phyloP scores from a whole-genome alignment of 805 yeast genomes.

The Blastobotrys attinorum region DNA sequence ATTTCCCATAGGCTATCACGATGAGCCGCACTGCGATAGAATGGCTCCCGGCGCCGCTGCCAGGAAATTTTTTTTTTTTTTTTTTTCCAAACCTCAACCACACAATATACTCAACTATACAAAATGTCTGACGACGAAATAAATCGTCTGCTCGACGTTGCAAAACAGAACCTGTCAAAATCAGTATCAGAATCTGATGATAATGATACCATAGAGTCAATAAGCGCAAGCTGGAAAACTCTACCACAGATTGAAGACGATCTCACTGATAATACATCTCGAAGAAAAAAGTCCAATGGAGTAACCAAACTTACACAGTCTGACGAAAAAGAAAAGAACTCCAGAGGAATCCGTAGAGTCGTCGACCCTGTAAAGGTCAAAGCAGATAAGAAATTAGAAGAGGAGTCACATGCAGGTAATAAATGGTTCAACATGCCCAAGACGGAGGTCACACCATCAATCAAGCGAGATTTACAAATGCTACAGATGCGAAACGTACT shows the following conservation, averaged over 20 bases:
- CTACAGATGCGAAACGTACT: constrained; percentile 82
- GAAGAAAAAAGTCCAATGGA: constrained; percentile 1
- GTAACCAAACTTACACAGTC: background rate
- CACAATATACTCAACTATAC: too few species aligned
- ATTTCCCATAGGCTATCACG: too few species aligned
- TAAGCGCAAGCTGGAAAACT: background rate
- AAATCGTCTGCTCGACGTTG: background rate
- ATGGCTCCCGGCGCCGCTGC: too few species aligned
- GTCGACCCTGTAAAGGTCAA: constrained; percentile 26
- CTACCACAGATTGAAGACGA: background rate
- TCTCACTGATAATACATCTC: background rate
- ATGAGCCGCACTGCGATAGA: too few species aligned
- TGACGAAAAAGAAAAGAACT: background rate
- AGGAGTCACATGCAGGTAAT: constrained; percentile 39
- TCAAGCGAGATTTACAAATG: constrained; percentile 70
- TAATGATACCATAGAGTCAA: background rate
- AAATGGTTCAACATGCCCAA: constrained; percentile 80
- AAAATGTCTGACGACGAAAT: too few species aligned
- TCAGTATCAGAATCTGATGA: background rate
- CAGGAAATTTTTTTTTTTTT: too few species aligned
- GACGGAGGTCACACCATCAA: constrained; percentile 60
- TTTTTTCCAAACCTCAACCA: background rate
- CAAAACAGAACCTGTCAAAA: background rate
- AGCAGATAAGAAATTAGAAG: constrained; percentile 19
- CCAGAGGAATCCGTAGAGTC: constrained; percentile 14